These are phyloP conservation scores for Colletotrichum sp. DNA, from an alignment of 2,329 filamentous ascomycete genomes.

Conservation along the genomic window DNA sequence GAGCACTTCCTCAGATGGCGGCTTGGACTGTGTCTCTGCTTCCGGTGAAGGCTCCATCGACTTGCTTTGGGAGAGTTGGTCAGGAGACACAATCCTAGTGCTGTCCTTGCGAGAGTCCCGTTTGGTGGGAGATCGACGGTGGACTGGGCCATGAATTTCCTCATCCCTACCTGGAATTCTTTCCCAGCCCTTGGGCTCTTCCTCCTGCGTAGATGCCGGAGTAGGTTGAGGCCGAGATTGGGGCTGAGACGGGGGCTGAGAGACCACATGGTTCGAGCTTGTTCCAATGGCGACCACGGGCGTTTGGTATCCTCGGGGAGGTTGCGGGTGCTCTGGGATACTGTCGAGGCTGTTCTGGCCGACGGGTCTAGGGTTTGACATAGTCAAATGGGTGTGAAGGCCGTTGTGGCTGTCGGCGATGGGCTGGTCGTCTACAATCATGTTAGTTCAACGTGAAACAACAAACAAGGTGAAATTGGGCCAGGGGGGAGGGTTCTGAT, in stretches of 20 bases:
- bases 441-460: neutral
- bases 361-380: neutral
- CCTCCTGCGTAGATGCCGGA: neutral
- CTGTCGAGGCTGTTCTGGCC: neutral
- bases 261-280: neutral
- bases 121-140: constrained; percentile 6
- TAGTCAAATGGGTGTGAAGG: neutral
- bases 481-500: neutral
- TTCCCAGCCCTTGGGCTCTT: neutral
- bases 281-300: neutral
- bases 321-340: neutral
- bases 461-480: neutral
- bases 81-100: neutral
- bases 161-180: neutral
- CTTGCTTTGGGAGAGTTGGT: neutral
- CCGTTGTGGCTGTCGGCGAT: neutral
- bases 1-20: constrained; percentile 30
- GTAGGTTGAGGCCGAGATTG: fast-evolving
- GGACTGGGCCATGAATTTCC: constrained; percentile 7
- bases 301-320: neutral
- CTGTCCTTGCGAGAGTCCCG: neutral
- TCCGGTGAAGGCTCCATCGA: neutral
- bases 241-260: neutral
- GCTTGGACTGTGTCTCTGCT: constrained; percentile 30
- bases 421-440: neutral